These are phyloP conservation scores for Ophidiomyces ophidiicola DNA, from an alignment of 2,329 filamentous ascomycete genomes.

Conservation along the genomic window DNA sequence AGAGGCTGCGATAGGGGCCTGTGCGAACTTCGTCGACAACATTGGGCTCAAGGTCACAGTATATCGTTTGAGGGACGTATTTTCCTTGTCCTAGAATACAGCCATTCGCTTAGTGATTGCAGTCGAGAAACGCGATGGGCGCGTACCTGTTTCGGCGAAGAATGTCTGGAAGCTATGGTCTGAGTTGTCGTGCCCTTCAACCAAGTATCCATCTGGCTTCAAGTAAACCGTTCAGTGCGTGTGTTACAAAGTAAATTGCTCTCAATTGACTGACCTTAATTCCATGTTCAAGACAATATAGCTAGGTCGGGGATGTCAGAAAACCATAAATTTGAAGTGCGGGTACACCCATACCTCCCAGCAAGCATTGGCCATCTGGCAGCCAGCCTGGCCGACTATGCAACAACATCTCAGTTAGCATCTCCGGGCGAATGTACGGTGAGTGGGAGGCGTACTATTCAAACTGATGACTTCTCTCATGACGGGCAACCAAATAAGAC, in stretches of 20 bases:
- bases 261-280: constrained; percentile 64
- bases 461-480: constrained; percentile 99
- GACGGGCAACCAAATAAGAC: constrained; percentile 3
- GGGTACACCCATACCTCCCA: constrained; percentile 74
- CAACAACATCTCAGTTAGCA: constrained; percentile 19
- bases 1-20: constrained; percentile 86
- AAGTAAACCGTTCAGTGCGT: neutral
- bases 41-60: constrained; percentile 99
- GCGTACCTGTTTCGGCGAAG: constrained; percentile 96
- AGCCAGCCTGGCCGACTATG: constrained; percentile 97
- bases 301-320: constrained; percentile 42
- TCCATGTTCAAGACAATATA: constrained; percentile 99
- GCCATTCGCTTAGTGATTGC: constrained; percentile 13
- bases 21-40: constrained; percentile 99
- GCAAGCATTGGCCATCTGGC: constrained; percentile 99
- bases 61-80: constrained; percentile 97
- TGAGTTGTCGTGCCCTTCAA: constrained; percentile 84
- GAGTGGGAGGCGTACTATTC: constrained; percentile 60
- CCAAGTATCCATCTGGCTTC: constrained; percentile 95
- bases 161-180: constrained; percentile 99
- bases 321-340: constrained; percentile 1
- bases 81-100: constrained; percentile 70
- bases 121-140: constrained; percentile 22
- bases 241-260: neutral
- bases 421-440: constrained; percentile 6